phyloP scores from a whole-genome alignment of 257 asterid species.

The Paraleonurus japonicus region DNA sequence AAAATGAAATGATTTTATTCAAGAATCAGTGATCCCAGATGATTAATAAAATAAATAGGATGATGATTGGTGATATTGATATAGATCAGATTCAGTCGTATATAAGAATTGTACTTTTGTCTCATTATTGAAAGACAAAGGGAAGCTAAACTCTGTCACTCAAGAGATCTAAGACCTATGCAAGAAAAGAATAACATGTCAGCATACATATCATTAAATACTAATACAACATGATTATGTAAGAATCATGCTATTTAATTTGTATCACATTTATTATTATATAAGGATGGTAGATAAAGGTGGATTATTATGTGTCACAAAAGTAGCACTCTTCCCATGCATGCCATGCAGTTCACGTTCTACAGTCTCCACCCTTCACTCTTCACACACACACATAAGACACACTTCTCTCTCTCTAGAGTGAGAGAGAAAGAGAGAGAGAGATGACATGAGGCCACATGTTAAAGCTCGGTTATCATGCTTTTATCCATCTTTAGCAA shows the following conservation, averaged over 20 bases:
- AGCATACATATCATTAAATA: conserved; percentile 11
- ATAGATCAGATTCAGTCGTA: conserved; percentile 49
- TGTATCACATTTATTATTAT: neutral
- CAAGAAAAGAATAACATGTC: conserved; percentile 87
- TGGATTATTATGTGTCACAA: conserved; percentile 43
- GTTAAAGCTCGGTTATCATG: conserved; percentile 54
- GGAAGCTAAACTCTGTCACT: conserved; percentile 52
- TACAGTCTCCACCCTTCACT: neutral
- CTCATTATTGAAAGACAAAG: conserved; percentile 70
- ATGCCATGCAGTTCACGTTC: conserved; percentile 68
- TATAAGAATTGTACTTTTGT: conserved; percentile 66
- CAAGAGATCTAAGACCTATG: conserved; percentile 63
- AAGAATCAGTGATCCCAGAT: conserved; percentile 49
- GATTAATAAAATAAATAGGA: conserved; percentile 6
- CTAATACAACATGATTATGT: neutral
- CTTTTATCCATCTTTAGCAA: conserved; percentile 62
- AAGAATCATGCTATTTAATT: conserved; percentile 17
- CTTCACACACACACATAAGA: neutral
- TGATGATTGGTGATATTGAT: conserved; percentile 36
- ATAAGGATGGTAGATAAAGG: conserved; percentile 34
- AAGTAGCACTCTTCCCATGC: conserved; percentile 61
- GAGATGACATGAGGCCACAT: conserved; percentile 49
- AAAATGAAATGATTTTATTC: conserved; percentile 29
- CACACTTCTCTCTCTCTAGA: neutral
- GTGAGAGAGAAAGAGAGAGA: neutral